Conservation (phyloP, 768 basidiomycete species). For the Mycena vitilis region DNA sequence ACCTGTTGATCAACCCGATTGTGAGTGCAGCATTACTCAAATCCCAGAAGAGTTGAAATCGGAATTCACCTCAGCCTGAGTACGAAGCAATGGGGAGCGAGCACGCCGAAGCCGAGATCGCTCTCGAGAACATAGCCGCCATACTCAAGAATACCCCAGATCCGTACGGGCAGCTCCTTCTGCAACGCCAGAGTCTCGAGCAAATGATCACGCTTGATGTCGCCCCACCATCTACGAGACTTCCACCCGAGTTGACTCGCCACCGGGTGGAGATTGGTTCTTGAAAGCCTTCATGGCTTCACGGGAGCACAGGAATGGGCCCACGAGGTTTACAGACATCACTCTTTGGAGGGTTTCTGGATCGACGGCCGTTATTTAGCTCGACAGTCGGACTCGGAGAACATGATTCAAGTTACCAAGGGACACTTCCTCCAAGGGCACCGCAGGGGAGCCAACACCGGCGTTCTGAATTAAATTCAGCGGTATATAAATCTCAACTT, state of each 20-base stretch:
- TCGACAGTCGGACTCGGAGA: neutral
- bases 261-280: conserved; percentile 76
- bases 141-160: too few relatives aligned
- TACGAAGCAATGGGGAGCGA: too few relatives aligned
- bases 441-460: conserved; percentile 62
- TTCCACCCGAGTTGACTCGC: conserved; percentile 46
- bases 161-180: too few relatives aligned
- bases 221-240: too few relatives aligned
- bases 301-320: conserved; percentile 80
- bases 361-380: neutral
- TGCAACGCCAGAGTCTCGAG: too few relatives aligned
- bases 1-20: too few relatives aligned
- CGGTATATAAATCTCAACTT: neutral
- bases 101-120: too few relatives aligned
- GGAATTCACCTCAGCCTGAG: too few relatives aligned
- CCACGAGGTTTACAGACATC: conserved; percentile 78
- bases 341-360: conserved; percentile 69
- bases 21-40: too few relatives aligned
- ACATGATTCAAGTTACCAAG: conserved; percentile 41
- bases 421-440: conserved; percentile 69
- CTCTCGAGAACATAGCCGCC: too few relatives aligned
- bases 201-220: too few relatives aligned
- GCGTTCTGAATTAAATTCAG: conserved; percentile 70
- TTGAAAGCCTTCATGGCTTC: conserved; percentile 84
- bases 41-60: too few relatives aligned